Evolutionary conservation across 345 rosid genomes (phyloP), one percentile per base, ranked within the genome.

Genomic region (Clarkia xantiana): DNA sequence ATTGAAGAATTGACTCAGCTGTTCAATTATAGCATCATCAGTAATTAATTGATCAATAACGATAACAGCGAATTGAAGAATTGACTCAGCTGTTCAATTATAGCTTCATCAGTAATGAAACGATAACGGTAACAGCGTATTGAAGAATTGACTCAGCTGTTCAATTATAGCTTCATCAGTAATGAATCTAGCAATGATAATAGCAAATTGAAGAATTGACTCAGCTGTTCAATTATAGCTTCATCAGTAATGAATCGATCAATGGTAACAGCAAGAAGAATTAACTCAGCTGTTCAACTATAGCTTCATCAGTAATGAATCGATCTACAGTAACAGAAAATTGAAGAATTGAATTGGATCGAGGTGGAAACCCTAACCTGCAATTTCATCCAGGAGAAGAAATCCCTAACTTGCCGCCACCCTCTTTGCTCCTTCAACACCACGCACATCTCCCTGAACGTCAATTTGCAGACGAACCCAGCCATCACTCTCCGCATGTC

Each of bases 341-440:
- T 12, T 0, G 17, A 42, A 10, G 9, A 42, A 14, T 11, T 18
- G 50, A 14, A 14, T 11, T 49, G 11, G 13, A 59, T 22, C 14
- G 51, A 40, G 20, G 39, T 13, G 0, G 14, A 18, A 51, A 17
- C 16, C 41, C 54, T 59, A 29, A 77, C 94, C 93, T 84, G 97
- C 67, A 89, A 65, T 64, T 89, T 85, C 95, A 89, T 89, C 97
- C 97, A 89, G 19, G 68, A 53, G 71, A 89, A 89, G 65, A 85
- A 80, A 49, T 85, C 90, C 45, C 75, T 58, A 22, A 63, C 95
- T 72, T 89, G 90, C 43, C 74, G 73, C 97, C 97, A 89, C 12
- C 79, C 74, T 59, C 67, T 82, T 62, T 82, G 95, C 54, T 77
- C 95, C 67, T 82, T 89, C 69, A 89, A 60, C 54, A 89, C 95